These are phyloP conservation scores for Cyamopsis tetragonoloba DNA, from an alignment of 306 rosid species.

Conservation along the genomic window DNA sequence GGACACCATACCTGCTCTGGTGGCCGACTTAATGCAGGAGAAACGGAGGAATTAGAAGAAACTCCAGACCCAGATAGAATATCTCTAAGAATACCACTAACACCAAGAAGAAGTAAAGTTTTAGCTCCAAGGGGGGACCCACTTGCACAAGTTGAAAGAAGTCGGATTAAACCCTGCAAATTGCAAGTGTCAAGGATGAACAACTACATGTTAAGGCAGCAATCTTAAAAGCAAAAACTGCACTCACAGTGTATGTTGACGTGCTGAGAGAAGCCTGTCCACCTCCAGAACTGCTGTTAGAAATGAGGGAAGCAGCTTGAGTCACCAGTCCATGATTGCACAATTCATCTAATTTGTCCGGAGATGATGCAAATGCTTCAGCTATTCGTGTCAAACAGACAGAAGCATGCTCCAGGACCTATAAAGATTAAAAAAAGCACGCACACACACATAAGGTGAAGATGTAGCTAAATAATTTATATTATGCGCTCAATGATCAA, in stretches of 20 bases:
- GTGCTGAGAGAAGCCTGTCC: conserved; percentile 91
- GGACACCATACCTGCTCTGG: conserved; percentile 62
- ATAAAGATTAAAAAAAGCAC: conserved; percentile 23
- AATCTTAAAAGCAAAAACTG: background rate
- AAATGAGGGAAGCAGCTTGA: conserved; percentile 86
- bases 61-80: conserved; percentile 73
- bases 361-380: conserved; percentile 86
- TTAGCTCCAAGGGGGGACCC: conserved; percentile 86
- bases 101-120: conserved; percentile 78
- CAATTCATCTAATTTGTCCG: conserved; percentile 80
- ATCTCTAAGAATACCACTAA: conserved; percentile 87
- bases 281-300: conserved; percentile 83
- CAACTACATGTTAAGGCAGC: background rate
- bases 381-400: conserved; percentile 91
- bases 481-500: background rate
- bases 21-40: conserved; percentile 84
- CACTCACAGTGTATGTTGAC: conserved; percentile 77
- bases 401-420: conserved; percentile 96
- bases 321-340: conserved; percentile 88
- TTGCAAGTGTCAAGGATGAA: conserved; percentile 25
- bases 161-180: conserved; percentile 84
- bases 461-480: background rate
- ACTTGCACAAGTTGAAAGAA: conserved; percentile 90
- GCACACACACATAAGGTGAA: too few relatives aligned
- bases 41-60: conserved; percentile 62